These are phyloP conservation scores for Blechomonas ayalai DNA, from an alignment of 208 protist species.

Conservation along the genomic window DNA sequence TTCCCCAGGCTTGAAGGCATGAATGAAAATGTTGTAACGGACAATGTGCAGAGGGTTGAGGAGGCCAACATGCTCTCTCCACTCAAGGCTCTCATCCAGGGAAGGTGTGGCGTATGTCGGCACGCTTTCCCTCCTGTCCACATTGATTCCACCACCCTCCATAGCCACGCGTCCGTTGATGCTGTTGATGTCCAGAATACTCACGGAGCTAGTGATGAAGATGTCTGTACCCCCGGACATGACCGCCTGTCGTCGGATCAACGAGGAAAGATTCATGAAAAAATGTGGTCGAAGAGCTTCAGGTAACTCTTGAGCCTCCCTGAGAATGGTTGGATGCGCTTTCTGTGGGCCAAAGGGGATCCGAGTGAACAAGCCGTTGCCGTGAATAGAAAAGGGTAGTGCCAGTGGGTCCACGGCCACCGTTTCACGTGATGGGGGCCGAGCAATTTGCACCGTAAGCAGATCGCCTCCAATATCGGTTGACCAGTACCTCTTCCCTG, in stretches of 20 bases:
- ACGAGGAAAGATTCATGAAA: conserved; percentile 65
- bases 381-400: conserved; percentile 52
- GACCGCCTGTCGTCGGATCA: conserved; percentile 52
- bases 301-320: conserved; percentile 1
- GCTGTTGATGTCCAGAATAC: conserved; percentile 42
- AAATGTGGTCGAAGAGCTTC: conserved; percentile 25
- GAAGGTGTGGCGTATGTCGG: too few relatives aligned
- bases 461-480: conserved; percentile 7
- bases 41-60: conserved; percentile 33
- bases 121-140: background rate
- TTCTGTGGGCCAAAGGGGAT: conserved; percentile 10
- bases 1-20: conserved; percentile 34
- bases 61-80: background rate
- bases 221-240: conserved; percentile 36
- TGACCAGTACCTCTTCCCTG: conserved; percentile 19
- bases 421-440: conserved; percentile 13
- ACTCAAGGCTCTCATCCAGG: background rate
- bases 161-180: conserved; percentile 20
- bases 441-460: conserved; percentile 17
- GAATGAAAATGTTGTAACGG: conserved; percentile 49
- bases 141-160: background rate
- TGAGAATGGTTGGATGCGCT: background rate
- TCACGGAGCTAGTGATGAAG: conserved; percentile 50
- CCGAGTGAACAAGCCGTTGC: conserved; percentile 55
- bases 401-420: conserved; percentile 39